Evolutionary conservation across 176 grass and related monocot genomes (phyloP).

Genomic region (Saccharum spontaneum): DNA sequence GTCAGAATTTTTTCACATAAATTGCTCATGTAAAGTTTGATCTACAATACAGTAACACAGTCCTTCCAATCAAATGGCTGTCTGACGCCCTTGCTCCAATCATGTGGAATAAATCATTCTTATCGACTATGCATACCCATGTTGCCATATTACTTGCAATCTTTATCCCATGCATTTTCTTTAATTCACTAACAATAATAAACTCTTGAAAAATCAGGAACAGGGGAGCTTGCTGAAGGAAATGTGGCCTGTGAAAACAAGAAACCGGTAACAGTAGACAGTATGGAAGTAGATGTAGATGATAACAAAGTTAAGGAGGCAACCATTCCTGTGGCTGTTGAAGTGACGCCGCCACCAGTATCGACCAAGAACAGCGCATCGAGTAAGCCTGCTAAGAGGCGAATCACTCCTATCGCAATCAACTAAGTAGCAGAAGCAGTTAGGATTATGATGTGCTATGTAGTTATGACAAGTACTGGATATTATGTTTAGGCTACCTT

Average conservation of each 20-base stretch:
- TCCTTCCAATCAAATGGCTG: not conserved
- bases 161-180: not conserved
- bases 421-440: slow-evolving; percentile 40
- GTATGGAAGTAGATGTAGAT: slow-evolving; percentile 55
- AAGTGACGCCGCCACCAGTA: slow-evolving; percentile 26
- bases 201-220: slow-evolving; percentile 38
- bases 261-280: slow-evolving; percentile 21
- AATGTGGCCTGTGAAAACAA: slow-evolving; percentile 15
- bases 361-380: slow-evolving; percentile 38
- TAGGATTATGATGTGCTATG: slow-evolving; percentile 33
- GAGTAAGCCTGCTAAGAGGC: slow-evolving; percentile 79
- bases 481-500: slow-evolving; percentile 26
- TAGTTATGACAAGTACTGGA: slow-evolving; percentile 29
- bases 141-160: not conserved
- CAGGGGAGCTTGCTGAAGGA: slow-evolving; percentile 48
- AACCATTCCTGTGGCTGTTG: slow-evolving; percentile 16
- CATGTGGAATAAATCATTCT: not conserved
- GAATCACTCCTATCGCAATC: slow-evolving; percentile 71
- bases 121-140: not conserved
- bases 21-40: not conserved
- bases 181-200: slow-evolving; percentile 1
- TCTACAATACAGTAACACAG: not conserved
- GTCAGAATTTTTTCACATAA: not conserved
- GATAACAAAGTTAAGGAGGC: slow-evolving; percentile 35
- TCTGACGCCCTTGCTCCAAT: slow-evolving; percentile 8